A percentile compares a stretch with the other conserved stretches of the same genome.
Conservation (phyloP, 768 basidiomycete species). For the Russula lepida region DNA sequence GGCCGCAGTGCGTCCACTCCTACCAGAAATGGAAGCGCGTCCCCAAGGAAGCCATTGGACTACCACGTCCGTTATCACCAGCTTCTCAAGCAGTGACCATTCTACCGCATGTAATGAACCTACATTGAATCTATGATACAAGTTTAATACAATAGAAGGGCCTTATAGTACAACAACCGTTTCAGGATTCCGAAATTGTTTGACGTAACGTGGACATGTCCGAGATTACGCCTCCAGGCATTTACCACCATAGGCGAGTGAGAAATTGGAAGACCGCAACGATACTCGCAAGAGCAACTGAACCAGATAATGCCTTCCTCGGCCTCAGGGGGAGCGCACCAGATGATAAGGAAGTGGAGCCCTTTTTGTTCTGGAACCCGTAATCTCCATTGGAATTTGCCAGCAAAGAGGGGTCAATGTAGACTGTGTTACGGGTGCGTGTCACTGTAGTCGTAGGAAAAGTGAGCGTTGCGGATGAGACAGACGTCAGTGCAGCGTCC, state of each 20-base stretch:
- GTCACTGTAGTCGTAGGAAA: constrained; percentile 47
- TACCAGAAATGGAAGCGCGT: constrained; percentile 4
- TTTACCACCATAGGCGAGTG: background rate
- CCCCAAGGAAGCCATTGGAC: constrained; percentile 12
- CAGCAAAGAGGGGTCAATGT: constrained; percentile 46
- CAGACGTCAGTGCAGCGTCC: constrained; percentile 32
- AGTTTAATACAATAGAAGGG: background rate
- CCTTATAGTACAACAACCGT: background rate
- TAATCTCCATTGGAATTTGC: constrained; percentile 55
- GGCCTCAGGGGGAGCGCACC: background rate
- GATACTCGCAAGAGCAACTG: background rate
- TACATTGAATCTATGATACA: background rate
- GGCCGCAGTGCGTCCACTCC: background rate
- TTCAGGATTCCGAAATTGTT: background rate
- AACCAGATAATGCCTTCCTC: background rate
- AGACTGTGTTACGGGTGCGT: constrained; percentile 44
- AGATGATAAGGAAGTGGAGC: constrained; percentile 28
- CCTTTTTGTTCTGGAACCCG: constrained; percentile 28
- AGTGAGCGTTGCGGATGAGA: constrained; percentile 36
- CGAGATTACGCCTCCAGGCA: background rate
- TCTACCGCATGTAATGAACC: background rate
- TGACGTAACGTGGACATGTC: background rate
- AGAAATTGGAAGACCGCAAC: background rate
- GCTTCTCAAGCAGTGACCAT: background rate
- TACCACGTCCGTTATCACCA: constrained; percentile 8